phyloP scores from a whole-genome alignment of 257 asterid species.

The Solanum phureja region DNA sequence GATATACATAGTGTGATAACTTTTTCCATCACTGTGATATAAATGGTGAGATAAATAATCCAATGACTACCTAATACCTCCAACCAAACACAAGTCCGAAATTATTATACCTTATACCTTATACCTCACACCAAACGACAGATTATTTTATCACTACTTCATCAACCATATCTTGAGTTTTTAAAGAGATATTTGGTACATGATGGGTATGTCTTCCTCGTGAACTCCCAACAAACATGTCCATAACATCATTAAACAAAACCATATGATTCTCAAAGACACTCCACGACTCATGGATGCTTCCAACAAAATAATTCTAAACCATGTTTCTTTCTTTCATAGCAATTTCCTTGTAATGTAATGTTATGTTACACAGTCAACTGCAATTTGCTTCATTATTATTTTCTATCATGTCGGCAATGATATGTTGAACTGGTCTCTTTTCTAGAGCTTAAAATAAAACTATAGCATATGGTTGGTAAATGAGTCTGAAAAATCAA shows the following conservation, averaged over 20 bases:
- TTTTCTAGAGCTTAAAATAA: not conserved
- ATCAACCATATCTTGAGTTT: not conserved
- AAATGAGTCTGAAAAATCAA: not conserved
- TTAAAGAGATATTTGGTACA: not conserved
- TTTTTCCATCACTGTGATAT: too few relatives aligned
- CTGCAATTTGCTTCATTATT: not conserved
- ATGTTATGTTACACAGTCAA: not conserved
- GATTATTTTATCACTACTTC: not conserved
- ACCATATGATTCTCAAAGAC: not conserved
- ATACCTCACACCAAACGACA: not conserved
- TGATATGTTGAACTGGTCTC: not conserved
- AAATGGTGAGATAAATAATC: too few relatives aligned
- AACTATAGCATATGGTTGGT: not conserved
- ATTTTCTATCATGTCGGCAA: not conserved
- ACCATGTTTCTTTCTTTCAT: not conserved
- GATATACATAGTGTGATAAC: too few relatives aligned
- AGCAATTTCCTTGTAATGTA: not conserved
- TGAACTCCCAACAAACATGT: not conserved
- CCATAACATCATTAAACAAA: not conserved
- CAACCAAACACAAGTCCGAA: not conserved
- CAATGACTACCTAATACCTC: not conserved
- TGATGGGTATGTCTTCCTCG: not conserved
- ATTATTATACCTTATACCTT: not conserved
- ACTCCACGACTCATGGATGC: not conserved
- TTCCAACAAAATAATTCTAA: not conserved